These are phyloP conservation scores for Fusarium miscanthi DNA, from an alignment of 2,329 filamentous ascomycete species.

Conservation along the genomic window DNA sequence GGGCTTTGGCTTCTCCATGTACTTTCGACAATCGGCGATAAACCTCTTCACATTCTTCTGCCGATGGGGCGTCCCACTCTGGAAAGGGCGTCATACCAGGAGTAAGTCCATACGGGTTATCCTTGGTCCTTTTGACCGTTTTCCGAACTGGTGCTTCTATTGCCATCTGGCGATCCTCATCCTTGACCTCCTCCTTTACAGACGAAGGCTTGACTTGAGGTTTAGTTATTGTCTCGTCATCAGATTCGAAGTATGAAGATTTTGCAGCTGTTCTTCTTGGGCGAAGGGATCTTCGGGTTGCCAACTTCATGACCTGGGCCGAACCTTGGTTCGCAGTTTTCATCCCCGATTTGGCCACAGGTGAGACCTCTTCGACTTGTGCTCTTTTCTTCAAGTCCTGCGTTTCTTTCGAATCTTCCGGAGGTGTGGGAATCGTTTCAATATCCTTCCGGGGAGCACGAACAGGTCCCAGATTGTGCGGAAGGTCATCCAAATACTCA, in stretches of 20 bases:
- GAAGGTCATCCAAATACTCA: conserved; percentile 22
- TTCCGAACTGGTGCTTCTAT: conserved; percentile 27
- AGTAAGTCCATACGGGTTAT: conserved; percentile 44
- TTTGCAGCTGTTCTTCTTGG: conserved; percentile 20
- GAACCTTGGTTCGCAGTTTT: not conserved
- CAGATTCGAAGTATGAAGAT: conserved; percentile 39
- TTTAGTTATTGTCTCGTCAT: conserved; percentile 22
- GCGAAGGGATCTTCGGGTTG: conserved; percentile 25
- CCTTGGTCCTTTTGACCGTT: conserved; percentile 39
- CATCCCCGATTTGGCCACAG: not conserved
- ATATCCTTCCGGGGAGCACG: conserved; percentile 3
- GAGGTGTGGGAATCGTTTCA: not conserved
- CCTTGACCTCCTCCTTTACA: conserved; percentile 30
- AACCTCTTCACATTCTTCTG: conserved; percentile 38
- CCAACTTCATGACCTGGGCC: not conserved
- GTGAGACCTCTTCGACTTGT: conserved; percentile 6
- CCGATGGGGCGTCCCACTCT: conserved; percentile 40
- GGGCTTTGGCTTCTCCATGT: conserved; percentile 42
- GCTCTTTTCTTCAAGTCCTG: not conserved
- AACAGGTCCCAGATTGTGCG: conserved; percentile 35
- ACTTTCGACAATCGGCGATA: conserved; percentile 37
- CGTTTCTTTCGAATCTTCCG: not conserved
- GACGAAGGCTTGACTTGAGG: not conserved
- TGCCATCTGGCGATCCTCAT: conserved; percentile 2
- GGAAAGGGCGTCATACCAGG: conserved; percentile 45